Base-by-base conservation (phyloP, 2,329 filamentous ascomycete genomes). In the Aspergillus sclerotialis region DNA sequence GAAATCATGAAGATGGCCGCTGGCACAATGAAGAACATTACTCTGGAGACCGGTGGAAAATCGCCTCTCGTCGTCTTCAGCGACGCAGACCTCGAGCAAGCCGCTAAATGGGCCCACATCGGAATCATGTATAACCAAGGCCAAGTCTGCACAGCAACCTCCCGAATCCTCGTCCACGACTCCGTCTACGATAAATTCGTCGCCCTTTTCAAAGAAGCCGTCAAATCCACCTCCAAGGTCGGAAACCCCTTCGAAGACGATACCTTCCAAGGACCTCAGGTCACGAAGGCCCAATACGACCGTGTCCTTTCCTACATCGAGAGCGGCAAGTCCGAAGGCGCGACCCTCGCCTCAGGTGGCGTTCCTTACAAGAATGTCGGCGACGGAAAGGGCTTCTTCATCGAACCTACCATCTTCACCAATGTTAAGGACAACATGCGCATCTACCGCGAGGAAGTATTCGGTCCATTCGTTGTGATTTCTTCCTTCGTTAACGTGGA, bases 221-320 rank as follows among this genome's bases (percentile, higher is more conserved):
- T 56, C 6, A 46, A 44, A 16, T 40, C 46, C 9, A 58, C 54
- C 28, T 58, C 53, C 49, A 59, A 59, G 45, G 55, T 59, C 27
- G 56, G 56, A 15, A 55, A 59, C 32, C 56, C 56, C 10, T 59
- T 59, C 38, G 40, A 52, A 36, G 56, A 59, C 24, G 55, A 57
- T 36, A 59, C 56, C 36, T 59, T 58, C 56, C 56, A 59, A 39
- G 56, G 56, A 7, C 56, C 56, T 11, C 56, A 59, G 46, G 46
- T 59, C 37, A 59, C 55, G 34, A 56, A 58, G 47, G 55, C 55
- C 2, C 56, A 59, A 35, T 58, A 59, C 36, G 54, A 59, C 25
- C 54, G 76, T 25, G 73, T 90, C 2, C 66, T 88, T 17, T 70
- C 69, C 1, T 90, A 82, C 55, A 77, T 89, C 28, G 75, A 86